Evolutionary conservation across 768 basidiomycete species (phyloP).

Genomic region (Piloderma croceum): DNA sequence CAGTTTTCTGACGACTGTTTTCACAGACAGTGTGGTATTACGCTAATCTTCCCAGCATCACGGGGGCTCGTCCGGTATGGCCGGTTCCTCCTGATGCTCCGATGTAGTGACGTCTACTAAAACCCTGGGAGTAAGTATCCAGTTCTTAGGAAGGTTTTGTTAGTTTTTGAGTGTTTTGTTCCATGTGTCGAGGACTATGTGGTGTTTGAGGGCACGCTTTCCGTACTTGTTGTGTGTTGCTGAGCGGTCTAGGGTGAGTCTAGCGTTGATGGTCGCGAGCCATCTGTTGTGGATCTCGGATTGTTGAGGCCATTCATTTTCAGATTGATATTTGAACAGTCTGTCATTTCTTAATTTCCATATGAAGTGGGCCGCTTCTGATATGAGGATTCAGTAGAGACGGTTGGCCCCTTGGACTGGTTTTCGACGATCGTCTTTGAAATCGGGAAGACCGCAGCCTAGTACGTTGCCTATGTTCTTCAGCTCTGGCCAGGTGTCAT

Average conservation of each 20-base stretch:
- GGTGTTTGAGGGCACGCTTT: slow-evolving; percentile 5
- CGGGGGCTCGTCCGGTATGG: too few relatives aligned
- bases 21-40: too few relatives aligned
- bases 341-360: slow-evolving; percentile 27
- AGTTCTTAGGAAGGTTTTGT: slow-evolving; percentile 10
- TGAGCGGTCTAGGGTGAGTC: slow-evolving; percentile 14
- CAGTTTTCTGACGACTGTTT: too few relatives aligned
- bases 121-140: slow-evolving; percentile 21
- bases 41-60: too few relatives aligned
- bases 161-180: slow-evolving; percentile 11
- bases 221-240: slow-evolving; percentile 10
- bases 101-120: too few relatives aligned
- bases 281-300: slow-evolving; percentile 12
- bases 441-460: slow-evolving; percentile 9
- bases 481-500: slow-evolving; percentile 7
- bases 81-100: too few relatives aligned
- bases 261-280: slow-evolving; percentile 9
- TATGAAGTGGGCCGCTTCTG: slow-evolving; percentile 25
- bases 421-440: slow-evolving; percentile 1
- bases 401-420: slow-evolving; percentile 7
- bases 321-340: slow-evolving; percentile 6
- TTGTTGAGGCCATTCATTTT: too few relatives aligned
- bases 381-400: slow-evolving; percentile 20
- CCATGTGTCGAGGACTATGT: slow-evolving; percentile 19
- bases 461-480: slow-evolving; percentile 16